Evolutionary conservation across 768 basidiomycete species (phyloP).

Genomic region (Mycena rosella): DNA sequence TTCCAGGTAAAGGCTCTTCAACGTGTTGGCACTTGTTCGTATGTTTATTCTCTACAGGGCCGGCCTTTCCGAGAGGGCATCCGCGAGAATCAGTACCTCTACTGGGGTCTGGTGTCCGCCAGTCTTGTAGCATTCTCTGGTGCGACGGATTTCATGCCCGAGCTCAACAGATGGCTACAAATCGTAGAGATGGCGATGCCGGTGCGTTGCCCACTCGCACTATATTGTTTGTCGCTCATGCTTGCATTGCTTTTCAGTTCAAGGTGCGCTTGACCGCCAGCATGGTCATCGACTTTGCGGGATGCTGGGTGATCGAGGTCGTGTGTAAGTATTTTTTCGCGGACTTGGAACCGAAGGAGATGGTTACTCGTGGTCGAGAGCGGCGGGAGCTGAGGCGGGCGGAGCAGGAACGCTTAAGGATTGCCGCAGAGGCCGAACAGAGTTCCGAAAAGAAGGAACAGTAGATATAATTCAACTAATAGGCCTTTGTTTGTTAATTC

Average conservation of each 20-base stretch:
- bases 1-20: constrained; percentile 72
- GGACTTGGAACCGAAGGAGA: constrained; percentile 84
- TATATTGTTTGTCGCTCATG: constrained; percentile 5
- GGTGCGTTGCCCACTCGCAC: constrained; percentile 61
- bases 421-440: constrained; percentile 16
- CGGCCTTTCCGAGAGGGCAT: constrained; percentile 99
- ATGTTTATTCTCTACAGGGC: constrained; percentile 62
- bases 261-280: constrained; percentile 78
- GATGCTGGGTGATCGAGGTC: constrained; percentile 88
- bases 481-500: not conserved
- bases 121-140: constrained; percentile 93
- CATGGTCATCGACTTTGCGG: constrained; percentile 91
- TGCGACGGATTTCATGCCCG: constrained; percentile 94
- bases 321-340: constrained; percentile 90
- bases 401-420: constrained; percentile 50
- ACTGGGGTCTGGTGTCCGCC: constrained; percentile 92
- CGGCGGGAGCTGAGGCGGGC: constrained; percentile 74
- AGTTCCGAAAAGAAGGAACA: constrained; percentile 33
- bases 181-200: constrained; percentile 88
- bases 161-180: constrained; percentile 96
- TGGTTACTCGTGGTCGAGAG: constrained; percentile 89
- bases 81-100: constrained; percentile 93
- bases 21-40: not conserved
- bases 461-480: constrained; percentile 36
- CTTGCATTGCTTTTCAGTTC: constrained; percentile 67